phyloP scores from a whole-genome alignment of 1,284 basidiomycete species.

The Somion occarium region DNA sequence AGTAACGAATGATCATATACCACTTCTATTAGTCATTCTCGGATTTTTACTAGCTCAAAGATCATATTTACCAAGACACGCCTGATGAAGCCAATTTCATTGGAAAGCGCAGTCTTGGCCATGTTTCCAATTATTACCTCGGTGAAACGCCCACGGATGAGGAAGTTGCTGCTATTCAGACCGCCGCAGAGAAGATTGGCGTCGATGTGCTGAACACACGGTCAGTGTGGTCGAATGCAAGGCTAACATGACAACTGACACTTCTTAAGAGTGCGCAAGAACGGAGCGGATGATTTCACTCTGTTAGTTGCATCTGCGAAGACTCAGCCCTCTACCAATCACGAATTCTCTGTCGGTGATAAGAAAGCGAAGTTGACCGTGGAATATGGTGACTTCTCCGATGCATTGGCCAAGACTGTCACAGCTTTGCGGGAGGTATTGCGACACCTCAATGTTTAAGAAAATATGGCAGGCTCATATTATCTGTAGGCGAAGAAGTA shows the following conservation, averaged over 20 bases:
- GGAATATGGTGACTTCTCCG: conserved; percentile 68
- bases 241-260: neutral
- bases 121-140: conserved; percentile 80
- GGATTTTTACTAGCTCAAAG: conserved; percentile 55
- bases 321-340: conserved; percentile 31
- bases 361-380: conserved; percentile 51
- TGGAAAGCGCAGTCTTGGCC: conserved; percentile 72
- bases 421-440: conserved; percentile 59
- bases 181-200: conserved; percentile 64
- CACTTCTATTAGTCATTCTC: too few species aligned
- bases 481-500: conserved; percentile 62
- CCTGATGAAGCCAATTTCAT: conserved; percentile 69
- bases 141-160: conserved; percentile 66
- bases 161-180: conserved; percentile 72
- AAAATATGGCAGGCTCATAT: too few species aligned
- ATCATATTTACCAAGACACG: conserved; percentile 61
- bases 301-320: conserved; percentile 71
- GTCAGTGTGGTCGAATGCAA: conserved; percentile 29
- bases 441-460: too few species aligned
- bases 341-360: conserved; percentile 42
- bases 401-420: conserved; percentile 47
- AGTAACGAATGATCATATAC: conserved; percentile 14
- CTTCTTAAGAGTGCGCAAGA: conserved; percentile 57
- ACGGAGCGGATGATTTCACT: conserved; percentile 52
- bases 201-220: conserved; percentile 81